These are phyloP conservation scores for Malassezia pachydermatis DNA, from an alignment of 1,284 basidiomycete species.

Conservation along the genomic window DNA sequence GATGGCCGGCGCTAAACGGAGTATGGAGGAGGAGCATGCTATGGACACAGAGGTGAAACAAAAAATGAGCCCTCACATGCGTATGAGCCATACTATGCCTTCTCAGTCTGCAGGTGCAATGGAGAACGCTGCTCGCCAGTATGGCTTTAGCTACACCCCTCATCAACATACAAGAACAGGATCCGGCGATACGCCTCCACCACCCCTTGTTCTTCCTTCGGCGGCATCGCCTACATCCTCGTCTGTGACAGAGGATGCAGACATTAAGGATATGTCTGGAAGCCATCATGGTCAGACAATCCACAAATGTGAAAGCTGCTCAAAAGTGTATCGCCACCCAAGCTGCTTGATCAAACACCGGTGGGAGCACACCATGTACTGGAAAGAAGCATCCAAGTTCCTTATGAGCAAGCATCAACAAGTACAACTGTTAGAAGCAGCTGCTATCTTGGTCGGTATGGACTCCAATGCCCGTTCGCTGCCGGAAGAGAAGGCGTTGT, in stretches of 20 bases:
- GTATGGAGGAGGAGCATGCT: conserved; percentile 59
- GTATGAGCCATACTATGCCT: conserved; percentile 26
- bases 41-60: conserved; percentile 24
- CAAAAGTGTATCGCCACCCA: conserved; percentile 80
- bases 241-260: conserved; percentile 1
- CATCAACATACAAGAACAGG: conserved; percentile 21
- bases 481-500: conserved; percentile 76
- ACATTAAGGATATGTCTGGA: conserved; percentile 5
- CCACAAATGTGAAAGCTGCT: conserved; percentile 72
- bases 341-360: conserved; percentile 91
- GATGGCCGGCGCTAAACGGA: conserved; percentile 28
- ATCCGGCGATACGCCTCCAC: conserved; percentile 22
- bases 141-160: conserved; percentile 50
- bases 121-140: conserved; percentile 51
- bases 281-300: conserved; percentile 49
- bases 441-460: conserved; percentile 68
- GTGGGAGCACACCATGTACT: conserved; percentile 94
- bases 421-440: conserved; percentile 91
- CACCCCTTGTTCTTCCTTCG: neutral
- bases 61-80: neutral
- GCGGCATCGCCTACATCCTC: neutral
- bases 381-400: conserved; percentile 89
- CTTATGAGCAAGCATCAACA: conserved; percentile 94
- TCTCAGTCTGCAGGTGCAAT: conserved; percentile 54
- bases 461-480: conserved; percentile 60